Evolutionary conservation across 768 basidiomycete species (phyloP), one percentile per base, ranked within the genome.

Genomic region (Lentinula lateritia): DNA sequence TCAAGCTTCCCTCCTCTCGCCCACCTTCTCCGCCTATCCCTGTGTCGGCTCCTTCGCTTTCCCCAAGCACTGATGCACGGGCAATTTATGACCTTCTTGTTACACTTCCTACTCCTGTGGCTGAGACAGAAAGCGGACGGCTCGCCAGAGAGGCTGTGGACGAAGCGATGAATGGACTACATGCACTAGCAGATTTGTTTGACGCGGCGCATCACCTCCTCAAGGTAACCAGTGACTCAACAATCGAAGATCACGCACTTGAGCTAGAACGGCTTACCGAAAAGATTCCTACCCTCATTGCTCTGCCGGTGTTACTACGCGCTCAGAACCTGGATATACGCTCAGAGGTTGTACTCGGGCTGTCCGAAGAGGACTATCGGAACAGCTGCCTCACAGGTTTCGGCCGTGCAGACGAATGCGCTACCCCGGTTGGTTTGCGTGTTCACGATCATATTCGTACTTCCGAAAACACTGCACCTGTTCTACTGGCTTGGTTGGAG

Each of bases 141-240:
- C 71, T 90, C 8, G 91, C 92, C n/a, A 78, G 80, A 43, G 91
- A 93, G 69, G 92, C 89, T 5, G 90, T 93, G 9, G 86, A 89
- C 58, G 91, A 92, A 67, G 92, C 89, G 1, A 85, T 88, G 65
- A 82, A 81, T 59, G 87, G 84, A 15, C 74, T 93, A 32, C 74
- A 78, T 65, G 80, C 84, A 20, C 72, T 93, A 16, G 75, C 76
- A 15, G 74, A 78, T 9, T 76, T 92, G 32, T 75, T 92, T 13
- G 86, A 88, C 62, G 77, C 76, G 15, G 75, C 80, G 15, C 70
- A 75, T 42, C 57, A 70, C 18, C 61, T 60, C 35, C 68, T 63
- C 62, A 64, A 67, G 52, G 60, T 65, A 18, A 58, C 61, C 43
- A 50, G 65, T 39, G 66, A 55, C 18, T 62, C 61, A 52, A 62